A percentile compares a stretch with the other conserved stretches of the same genome.
Evolutionary conservation across 345 rosid species (phyloP).

Genomic region (Bruguiera gymnorhiza): DNA sequence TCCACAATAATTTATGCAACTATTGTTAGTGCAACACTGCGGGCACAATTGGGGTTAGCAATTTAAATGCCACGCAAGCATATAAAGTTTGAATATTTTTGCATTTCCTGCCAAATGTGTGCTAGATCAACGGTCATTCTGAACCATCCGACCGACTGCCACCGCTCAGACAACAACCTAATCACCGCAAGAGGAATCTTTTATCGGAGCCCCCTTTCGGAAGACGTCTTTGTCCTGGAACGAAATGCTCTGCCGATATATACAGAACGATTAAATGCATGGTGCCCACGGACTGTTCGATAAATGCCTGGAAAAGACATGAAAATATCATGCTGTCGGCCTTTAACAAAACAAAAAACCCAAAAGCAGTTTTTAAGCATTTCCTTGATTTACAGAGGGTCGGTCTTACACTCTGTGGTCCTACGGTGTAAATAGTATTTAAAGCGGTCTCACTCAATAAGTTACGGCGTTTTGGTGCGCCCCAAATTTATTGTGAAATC

Average conservation of each 20-base stretch:
- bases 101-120: constrained; percentile 25
- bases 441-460: constrained; percentile 24
- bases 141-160: constrained; percentile 24
- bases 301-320: constrained; percentile 42
- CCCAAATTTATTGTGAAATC: constrained; percentile 46
- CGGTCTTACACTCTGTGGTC: constrained; percentile 32
- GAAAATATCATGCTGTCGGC: constrained; percentile 43
- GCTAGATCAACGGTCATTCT: constrained; percentile 29
- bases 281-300: constrained; percentile 27
- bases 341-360: constrained; percentile 31
- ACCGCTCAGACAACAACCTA: constrained; percentile 12
- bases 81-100: too few relatives aligned
- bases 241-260: constrained; percentile 16
- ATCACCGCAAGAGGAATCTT: constrained; percentile 23
- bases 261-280: constrained; percentile 2
- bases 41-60: too few relatives aligned
- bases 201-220: constrained; percentile 13
- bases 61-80: too few relatives aligned
- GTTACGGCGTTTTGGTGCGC: constrained; percentile 27
- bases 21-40: too few relatives aligned
- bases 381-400: constrained; percentile 39
- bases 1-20: too few relatives aligned
- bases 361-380: constrained; percentile 17
- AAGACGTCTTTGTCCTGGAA: constrained; percentile 30
- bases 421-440: constrained; percentile 27